Evolutionary conservation across 345 rosid species (phyloP).

Genomic region (Populus euphratica): DNA sequence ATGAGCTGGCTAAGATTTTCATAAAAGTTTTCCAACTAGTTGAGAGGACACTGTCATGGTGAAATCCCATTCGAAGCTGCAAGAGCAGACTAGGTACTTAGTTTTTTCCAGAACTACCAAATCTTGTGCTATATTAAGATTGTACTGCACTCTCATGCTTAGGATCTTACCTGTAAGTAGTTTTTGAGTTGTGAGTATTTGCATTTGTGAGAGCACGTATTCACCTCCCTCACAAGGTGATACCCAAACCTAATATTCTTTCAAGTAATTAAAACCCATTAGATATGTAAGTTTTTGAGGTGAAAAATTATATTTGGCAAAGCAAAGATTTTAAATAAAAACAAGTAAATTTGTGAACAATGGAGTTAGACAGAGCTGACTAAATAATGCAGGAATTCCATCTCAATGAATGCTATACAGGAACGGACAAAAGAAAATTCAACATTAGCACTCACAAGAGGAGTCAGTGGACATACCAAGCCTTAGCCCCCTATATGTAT

Average conservation of each 20-base stretch:
- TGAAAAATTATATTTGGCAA: too few relatives aligned
- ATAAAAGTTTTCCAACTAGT: background rate
- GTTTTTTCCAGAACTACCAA: background rate
- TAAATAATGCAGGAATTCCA: background rate
- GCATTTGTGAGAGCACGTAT: background rate
- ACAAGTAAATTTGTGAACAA: background rate
- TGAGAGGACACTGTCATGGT: background rate
- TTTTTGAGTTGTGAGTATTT: too few relatives aligned
- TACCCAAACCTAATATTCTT: background rate
- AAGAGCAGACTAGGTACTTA: background rate
- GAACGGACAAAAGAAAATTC: background rate
- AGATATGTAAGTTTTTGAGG: too few relatives aligned
- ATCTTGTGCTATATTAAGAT: background rate
- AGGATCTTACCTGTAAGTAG: background rate
- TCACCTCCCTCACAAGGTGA: background rate
- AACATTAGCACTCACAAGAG: background rate
- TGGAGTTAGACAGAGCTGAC: background rate
- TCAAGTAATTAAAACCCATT: background rate
- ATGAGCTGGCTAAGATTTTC: background rate
- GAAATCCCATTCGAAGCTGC: background rate
- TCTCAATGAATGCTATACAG: background rate
- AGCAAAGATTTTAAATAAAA: too few relatives aligned
- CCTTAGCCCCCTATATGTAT: constrained; percentile 75
- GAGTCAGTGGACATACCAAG: constrained; percentile 10
- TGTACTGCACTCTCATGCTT: background rate